Evolutionary conservation across 2,329 filamentous ascomycete species (phyloP), one percentile per base, ranked within the genome.

Genomic region (Scopulariopsis brevicaulis): DNA sequence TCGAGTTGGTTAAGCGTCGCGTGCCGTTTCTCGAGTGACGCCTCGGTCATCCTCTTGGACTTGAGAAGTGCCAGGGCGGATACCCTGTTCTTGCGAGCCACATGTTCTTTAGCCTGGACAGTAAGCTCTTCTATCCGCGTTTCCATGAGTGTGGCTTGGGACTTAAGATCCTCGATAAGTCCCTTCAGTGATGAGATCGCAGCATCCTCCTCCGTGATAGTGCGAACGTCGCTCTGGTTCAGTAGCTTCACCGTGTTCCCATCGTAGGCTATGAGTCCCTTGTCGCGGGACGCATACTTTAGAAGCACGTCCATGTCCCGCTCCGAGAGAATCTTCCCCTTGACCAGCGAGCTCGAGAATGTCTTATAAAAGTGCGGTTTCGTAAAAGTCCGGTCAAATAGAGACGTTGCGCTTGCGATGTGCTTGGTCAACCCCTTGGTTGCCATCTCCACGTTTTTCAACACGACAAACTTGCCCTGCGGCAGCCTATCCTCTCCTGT

Each of bases 171-270:
- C 48, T 82, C 77, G 32, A 91, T 86, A 12, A 96, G 78, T 28
- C 88, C 83, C 66, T 92, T 93, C 11, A 99, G 81, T 20, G 87
- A 87, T 1, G 91, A 91, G 61, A 96, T 89, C 1, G 89, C 87
- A 4, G 77, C 75, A 71, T 99, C 94, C 65, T 95, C 87, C 59
- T 85, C 76, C 1, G 88, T 89, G 62, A 97, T 86, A 0, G 65
- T 64, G 1, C 24, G 46, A 8, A 22, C 18, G 46, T 24, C 20
- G 3, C 76, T 74, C 0, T 79, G 68, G 0, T 72, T 71, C 64
- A 82, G 86, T 69, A 97, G 85, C 68, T 89, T 92, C 64, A 99
- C 79, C 0, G 85, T 89, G 62, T 83, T 72, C 4, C 81, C 82
- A 65, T 90, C 85, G 64, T 77, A 84, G 55, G 73, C 76, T 37